Evolutionary conservation across 129 eudicot species (phyloP), one percentile per base, ranked within the genome.

Genomic region (Artemisia argyi): DNA sequence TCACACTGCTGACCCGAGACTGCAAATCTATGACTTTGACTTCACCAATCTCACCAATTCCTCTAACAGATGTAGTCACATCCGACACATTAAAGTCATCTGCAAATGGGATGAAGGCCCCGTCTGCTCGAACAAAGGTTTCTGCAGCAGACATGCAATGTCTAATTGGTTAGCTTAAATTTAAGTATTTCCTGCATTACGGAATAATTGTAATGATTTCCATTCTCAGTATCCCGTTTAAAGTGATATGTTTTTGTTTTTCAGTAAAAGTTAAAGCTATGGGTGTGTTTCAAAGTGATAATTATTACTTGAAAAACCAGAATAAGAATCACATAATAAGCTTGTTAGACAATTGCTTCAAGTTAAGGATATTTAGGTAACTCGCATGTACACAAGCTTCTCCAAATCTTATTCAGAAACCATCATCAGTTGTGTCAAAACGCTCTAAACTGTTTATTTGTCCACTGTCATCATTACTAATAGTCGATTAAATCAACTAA

Each of bases 51-150:
- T 87, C 95, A 3, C 91, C 95, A 64, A 91, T 68, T 15, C 95
- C 97, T 71, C 76, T 85, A 6, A 91, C 89, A 17, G 78, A 61
- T 55, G 97, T 91, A 1, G 87, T 83, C 44, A 91, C 89, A 49
- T 83, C 49, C 48, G 82, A 71, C 65, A 91, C 67, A 65, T 88
- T 53, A 7, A 91, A 87, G 55, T 91, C 95, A 55, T 91, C 95
- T 0, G 97, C 75, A 76, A 91, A 91, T 26, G 97, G 97, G 59
- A 91, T 87, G 82, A 91, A 91, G 13, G 97, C 97, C 16, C 97
- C 97, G 76, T 91, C 97, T 39, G 97, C 97, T 77, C 97, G 86
- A 66, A 91, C 95, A 73, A 91, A 91, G 59, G 97, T 91, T 79
- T 91, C 97, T 90, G 86, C 84, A 79, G 50, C 56, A 85, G 24